These are phyloP conservation scores for Erythrophleum ivorense DNA, from an alignment of 331 rosid genomes.

Conservation along the genomic window DNA sequence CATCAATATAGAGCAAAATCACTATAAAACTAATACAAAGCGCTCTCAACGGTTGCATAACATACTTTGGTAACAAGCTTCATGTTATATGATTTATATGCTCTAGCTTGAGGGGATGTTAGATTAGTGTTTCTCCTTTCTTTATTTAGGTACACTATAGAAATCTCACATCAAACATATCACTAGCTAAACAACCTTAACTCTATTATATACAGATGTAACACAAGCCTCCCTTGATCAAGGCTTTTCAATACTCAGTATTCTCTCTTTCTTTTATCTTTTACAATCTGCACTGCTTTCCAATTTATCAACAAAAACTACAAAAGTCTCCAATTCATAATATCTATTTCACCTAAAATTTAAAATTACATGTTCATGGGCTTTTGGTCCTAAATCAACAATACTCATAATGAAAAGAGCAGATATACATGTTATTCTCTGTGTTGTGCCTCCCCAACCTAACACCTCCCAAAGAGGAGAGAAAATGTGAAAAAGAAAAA, in stretches of 20 bases:
- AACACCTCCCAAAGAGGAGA: constrained; percentile 12
- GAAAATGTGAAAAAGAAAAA: neutral
- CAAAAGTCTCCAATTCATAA: constrained; percentile 25
- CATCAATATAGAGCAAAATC: neutral
- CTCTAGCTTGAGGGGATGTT: neutral
- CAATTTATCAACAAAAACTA: constrained; percentile 21
- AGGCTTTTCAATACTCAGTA: neutral
- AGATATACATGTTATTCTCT: constrained; percentile 12
- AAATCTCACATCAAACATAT: neutral
- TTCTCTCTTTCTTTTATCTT: neutral
- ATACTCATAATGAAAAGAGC: constrained; percentile 3
- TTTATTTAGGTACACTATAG: neutral
- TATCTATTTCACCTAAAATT: constrained; percentile 19
- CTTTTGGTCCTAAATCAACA: neutral
- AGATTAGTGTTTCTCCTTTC: neutral
- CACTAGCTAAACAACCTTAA: neutral
- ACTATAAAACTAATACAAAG: neutral
- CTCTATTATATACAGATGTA: neutral
- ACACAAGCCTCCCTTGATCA: neutral
- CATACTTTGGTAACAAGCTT: neutral
- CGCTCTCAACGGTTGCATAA: neutral
- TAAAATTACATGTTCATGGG: constrained; percentile 18
- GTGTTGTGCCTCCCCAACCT: constrained; percentile 10
- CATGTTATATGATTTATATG: neutral
- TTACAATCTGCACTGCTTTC: constrained; percentile 6